Evolutionary conservation across 2,329 filamentous ascomycete genomes (phyloP), one percentile per base, ranked within the genome.

Genomic region (Cercospora sp.): DNA sequence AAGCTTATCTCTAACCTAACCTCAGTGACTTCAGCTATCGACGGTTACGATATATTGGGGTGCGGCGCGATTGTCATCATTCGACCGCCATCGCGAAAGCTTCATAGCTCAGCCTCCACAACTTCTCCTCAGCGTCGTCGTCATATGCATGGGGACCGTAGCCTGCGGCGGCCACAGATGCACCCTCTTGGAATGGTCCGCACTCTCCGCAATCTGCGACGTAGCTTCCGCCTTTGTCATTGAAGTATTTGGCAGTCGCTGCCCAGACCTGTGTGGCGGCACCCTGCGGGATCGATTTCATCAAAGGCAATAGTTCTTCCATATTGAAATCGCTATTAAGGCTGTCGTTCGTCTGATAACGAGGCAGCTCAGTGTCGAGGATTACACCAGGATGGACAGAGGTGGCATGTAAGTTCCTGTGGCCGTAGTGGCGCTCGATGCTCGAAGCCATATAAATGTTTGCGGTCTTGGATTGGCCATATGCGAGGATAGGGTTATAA

Each of bases 401-500:
- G 16, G 76, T 75, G 0, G 79, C 83, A 64, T 84, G 84, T 0
- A 87, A 69, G 6, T 82, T 81, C 3, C 75, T 73, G 0, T 74
- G 20, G 1, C 81, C 83, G 70, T 84, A 86, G 1, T 78, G 79
- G 1, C 84, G 79, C 31, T 87, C 84, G 33, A 87, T 80, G 61
- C 84, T 79, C 67, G 83, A 85, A 2, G 84, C 81, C 67, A 84
- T 82, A 71, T 80, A 84, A 16, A 86, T 79, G 67, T 84, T 85
- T 16, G 85, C 84, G 1, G 80, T 80, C 70, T 88, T 88, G 59
- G 79, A 78, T 68, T 85, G 82, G 0, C 78, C 81, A 67, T 87
- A 88, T 0, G 82, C 79, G 0, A 59, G 55, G 12, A 68, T 64
- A 2, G 65, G 63, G 31, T 68, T 36, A 59, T 75, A 75, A 33